These are phyloP conservation scores for Aureobasidium sp. DNA, from an alignment of 2,329 filamentous ascomycete species.

Conservation along the genomic window DNA sequence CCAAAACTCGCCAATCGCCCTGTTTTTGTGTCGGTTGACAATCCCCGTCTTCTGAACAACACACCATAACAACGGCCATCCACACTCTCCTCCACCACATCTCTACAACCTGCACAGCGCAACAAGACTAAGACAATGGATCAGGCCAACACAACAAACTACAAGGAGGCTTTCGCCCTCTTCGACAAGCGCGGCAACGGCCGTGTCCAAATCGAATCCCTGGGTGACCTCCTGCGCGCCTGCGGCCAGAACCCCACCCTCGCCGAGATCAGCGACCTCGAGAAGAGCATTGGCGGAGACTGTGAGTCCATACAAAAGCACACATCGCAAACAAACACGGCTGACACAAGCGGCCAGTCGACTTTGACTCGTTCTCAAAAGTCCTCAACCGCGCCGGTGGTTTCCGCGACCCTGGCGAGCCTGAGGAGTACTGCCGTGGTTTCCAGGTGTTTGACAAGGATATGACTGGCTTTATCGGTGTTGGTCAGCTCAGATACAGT, in stretches of 20 bases:
- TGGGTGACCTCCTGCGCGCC: constrained; percentile 89
- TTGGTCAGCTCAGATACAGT: constrained; percentile 91
- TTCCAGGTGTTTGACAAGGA: constrained; percentile 99
- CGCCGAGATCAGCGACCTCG: constrained; percentile 82
- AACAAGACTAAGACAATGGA: constrained; percentile 13
- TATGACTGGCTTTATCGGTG: constrained; percentile 94
- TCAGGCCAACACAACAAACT: constrained; percentile 87
- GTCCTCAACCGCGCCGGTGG: constrained; percentile 94
- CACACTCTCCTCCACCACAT: background rate
- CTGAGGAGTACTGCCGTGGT: constrained; percentile 94
- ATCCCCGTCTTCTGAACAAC: background rate
- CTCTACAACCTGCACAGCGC: background rate
- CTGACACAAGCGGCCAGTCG: constrained; percentile 51
- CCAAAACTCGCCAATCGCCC: constrained; percentile 11
- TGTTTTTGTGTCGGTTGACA: constrained; percentile 3
- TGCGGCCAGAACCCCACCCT: constrained; percentile 98
- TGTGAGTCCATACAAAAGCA: constrained; percentile 56
- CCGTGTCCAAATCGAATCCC: constrained; percentile 73
- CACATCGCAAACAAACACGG: too few relatives aligned
- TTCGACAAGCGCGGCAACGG: constrained; percentile 99
- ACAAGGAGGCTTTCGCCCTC: constrained; percentile 99
- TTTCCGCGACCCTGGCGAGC: constrained; percentile 96
- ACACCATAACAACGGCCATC: constrained; percentile 10
- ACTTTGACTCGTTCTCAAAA: constrained; percentile 95
- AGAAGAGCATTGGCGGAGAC: constrained; percentile 80